Conservation (phyloP, 345 rosid species). For the Punica granatum region DNA sequence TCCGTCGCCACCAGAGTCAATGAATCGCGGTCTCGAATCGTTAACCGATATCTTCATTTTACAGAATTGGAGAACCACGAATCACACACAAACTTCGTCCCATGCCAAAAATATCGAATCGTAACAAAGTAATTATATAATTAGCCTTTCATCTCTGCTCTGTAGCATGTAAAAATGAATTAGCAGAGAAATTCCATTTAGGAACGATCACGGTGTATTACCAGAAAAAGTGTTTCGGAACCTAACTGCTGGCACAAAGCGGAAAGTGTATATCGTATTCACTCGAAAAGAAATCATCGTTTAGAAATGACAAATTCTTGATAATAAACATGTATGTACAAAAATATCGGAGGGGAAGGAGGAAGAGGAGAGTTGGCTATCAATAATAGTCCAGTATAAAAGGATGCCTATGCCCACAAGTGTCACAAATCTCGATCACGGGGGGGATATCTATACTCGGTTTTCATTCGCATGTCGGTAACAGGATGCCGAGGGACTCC, state of each 20-base stretch:
- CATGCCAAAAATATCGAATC: too few relatives aligned
- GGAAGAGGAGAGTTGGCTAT: not conserved
- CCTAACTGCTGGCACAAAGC: not conserved
- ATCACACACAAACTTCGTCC: too few relatives aligned
- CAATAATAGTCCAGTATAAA: not conserved
- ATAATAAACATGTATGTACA: constrained; percentile 5
- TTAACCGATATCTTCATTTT: too few relatives aligned
- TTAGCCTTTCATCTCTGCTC: too few relatives aligned
- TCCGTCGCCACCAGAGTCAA: too few relatives aligned
- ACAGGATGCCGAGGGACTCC: not conserved
- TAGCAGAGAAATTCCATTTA: too few relatives aligned
- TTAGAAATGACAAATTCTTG: not conserved
- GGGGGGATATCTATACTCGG: not conserved
- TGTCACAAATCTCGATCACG: not conserved
- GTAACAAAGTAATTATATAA: too few relatives aligned
- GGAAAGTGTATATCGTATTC: not conserved
- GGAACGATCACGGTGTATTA: too few relatives aligned
- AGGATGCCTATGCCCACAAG: not conserved
- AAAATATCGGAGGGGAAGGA: not conserved
- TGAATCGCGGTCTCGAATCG: too few relatives aligned
- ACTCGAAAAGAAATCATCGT: not conserved
- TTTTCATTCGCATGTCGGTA: constrained; percentile 2
- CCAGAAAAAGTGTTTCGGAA: not conserved
- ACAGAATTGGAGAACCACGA: too few relatives aligned
- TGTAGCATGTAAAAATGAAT: too few relatives aligned